These are phyloP conservation scores for Heterococcus sp. DNA, from an alignment of 108 stramenopile genomes.

Conservation along the genomic window DNA sequence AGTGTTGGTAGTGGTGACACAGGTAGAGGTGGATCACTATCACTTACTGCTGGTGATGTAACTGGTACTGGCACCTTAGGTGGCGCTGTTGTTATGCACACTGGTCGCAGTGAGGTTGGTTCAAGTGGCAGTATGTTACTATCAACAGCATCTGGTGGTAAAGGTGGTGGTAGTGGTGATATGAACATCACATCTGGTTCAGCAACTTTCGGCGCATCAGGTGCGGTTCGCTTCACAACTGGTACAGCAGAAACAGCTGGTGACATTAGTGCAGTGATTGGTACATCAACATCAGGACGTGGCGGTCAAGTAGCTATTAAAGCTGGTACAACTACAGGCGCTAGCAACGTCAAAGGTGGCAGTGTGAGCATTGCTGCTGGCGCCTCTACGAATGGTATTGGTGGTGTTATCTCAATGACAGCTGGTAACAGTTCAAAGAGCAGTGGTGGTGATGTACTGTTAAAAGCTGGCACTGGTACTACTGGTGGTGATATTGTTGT, in stretches of 20 bases:
- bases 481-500: not conserved
- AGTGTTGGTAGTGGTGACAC: slow-evolving; percentile 22
- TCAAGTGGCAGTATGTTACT: slow-evolving; percentile 31
- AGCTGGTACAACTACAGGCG: too few species aligned
- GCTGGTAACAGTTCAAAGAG: not conserved
- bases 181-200: slow-evolving; percentile 1
- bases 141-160: too few species aligned
- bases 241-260: too few species aligned
- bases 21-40: slow-evolving; percentile 20
- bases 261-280: too few species aligned
- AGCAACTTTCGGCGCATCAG: slow-evolving; percentile 2
- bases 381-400: slow-evolving; percentile 3
- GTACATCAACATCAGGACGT: too few species aligned
- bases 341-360: slow-evolving; percentile 11
- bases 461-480: slow-evolving; percentile 10
- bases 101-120: slow-evolving; percentile 4
- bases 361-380: slow-evolving; percentile 13
- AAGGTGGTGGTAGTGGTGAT: slow-evolving; percentile 9
- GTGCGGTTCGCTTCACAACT: too few species aligned
- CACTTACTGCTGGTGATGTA: slow-evolving; percentile 35
- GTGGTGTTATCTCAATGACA: slow-evolving; percentile 8
- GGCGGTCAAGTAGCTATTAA: too few species aligned
- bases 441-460: slow-evolving; percentile 12
- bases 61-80: slow-evolving; percentile 13
- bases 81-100: slow-evolving; percentile 9